phyloP scores from a whole-genome alignment of 495 filamentous ascomycete species.

The Xylaria sp. region DNA sequence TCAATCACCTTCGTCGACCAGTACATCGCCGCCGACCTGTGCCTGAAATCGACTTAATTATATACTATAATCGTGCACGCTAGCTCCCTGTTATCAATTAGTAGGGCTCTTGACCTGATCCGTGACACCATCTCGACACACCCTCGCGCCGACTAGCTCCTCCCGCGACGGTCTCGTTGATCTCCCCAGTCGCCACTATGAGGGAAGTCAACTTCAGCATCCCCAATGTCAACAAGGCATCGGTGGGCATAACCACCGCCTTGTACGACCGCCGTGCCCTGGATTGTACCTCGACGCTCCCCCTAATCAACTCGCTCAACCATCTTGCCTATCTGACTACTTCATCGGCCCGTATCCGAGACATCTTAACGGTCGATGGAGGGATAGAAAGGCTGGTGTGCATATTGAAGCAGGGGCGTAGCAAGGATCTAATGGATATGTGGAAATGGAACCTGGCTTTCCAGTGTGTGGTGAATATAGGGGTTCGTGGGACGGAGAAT shows the following conservation, averaged over 20 bases:
- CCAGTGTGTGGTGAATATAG: conserved; percentile 98
- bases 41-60: conserved; percentile 34
- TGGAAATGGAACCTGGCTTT: conserved; percentile 99
- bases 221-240: conserved; percentile 99
- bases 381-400: conserved; percentile 94
- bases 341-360: conserved; percentile 95
- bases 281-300: conserved; percentile 96
- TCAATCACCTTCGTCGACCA: conserved; percentile 38
- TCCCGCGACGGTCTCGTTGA: conserved; percentile 7
- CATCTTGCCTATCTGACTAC: conserved; percentile 98
- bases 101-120: background rate
- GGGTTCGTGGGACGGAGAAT: conserved; percentile 90
- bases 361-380: conserved; percentile 97
- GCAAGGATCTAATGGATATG: conserved; percentile 98
- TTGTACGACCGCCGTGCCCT: conserved; percentile 96
- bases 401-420: conserved; percentile 95
- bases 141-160: conserved; percentile 25
- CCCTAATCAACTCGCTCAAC: conserved; percentile 97
- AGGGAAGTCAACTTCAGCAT: conserved; percentile 99
- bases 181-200: conserved; percentile 53
- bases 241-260: conserved; percentile 97
- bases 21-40: conserved; percentile 31
- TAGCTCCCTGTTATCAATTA: conserved; percentile 1
- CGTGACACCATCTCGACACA: conserved; percentile 16
- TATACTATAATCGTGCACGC: conserved; percentile 30